Conservation (phyloP, 1,284 basidiomycete species). For the Ustilago shanxiensis region DNA sequence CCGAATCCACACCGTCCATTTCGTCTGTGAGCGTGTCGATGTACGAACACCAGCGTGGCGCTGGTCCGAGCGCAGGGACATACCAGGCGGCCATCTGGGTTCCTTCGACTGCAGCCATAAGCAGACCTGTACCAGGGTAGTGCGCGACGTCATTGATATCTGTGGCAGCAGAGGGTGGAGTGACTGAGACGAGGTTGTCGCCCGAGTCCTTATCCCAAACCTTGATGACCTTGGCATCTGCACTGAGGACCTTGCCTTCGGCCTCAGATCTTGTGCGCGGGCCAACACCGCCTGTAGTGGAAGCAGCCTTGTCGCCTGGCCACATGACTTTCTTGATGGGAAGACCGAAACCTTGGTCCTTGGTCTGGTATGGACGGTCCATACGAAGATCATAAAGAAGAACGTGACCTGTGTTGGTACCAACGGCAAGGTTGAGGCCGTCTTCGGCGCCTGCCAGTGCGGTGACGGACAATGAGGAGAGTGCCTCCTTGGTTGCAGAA, state of each 20-base stretch:
- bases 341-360: constrained; percentile 97
- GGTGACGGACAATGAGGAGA: constrained; percentile 78
- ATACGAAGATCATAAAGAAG: constrained; percentile 94
- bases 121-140: constrained; percentile 65
- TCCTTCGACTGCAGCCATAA: constrained; percentile 67
- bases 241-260: constrained; percentile 61
- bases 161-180: constrained; percentile 87
- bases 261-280: constrained; percentile 76
- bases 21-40: constrained; percentile 88
- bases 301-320: constrained; percentile 80
- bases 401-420: constrained; percentile 93
- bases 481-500: constrained; percentile 65
- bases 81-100: constrained; percentile 74
- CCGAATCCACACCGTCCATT: constrained; percentile 86
- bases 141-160: constrained; percentile 73
- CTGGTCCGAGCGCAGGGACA: constrained; percentile 94
- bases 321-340: constrained; percentile 88
- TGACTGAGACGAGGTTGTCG: constrained; percentile 90
- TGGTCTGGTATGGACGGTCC: constrained; percentile 83
- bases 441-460: constrained; percentile 81
- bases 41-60: constrained; percentile 96
- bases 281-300: constrained; percentile 73
- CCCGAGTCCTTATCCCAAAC: constrained; percentile 78
- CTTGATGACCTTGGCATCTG: constrained; percentile 69
- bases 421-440: constrained; percentile 91